phyloP scores from a whole-genome alignment of 805 yeast species.

The Zygotorulaspora chibaensis region DNA sequence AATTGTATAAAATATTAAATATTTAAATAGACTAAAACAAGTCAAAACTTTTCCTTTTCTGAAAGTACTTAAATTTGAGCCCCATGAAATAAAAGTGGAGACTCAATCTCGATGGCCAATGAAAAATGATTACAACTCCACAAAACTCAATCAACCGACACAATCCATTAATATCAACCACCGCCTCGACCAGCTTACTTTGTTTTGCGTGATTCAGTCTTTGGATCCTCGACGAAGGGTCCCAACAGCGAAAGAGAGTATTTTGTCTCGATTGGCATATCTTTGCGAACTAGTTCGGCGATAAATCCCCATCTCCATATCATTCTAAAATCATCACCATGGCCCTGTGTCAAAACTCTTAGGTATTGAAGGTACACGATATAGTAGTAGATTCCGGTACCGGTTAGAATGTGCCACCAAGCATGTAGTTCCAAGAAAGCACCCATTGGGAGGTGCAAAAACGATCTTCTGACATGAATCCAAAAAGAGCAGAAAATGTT shows the following conservation, averaged over 20 bases:
- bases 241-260: constrained; percentile 21
- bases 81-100: too few relatives aligned
- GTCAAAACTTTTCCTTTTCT: too few relatives aligned
- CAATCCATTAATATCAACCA: too few relatives aligned
- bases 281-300: constrained; percentile 43
- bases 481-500: constrained; percentile 68
- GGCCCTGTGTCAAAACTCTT: constrained; percentile 58
- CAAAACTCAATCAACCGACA: not conserved
- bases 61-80: too few relatives aligned
- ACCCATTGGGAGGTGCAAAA: constrained; percentile 77
- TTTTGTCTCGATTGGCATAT: constrained; percentile 19
- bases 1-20: too few relatives aligned
- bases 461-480: constrained; percentile 51
- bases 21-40: too few relatives aligned
- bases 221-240: constrained; percentile 5
- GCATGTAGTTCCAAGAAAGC: constrained; percentile 87
- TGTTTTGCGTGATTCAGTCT: constrained; percentile 8
- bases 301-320: constrained; percentile 56
- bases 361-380: constrained; percentile 74
- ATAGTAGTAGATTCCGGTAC: constrained; percentile 82
- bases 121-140: not conserved
- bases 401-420: constrained; percentile 94
- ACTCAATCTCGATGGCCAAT: too few relatives aligned
- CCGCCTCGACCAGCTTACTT: constrained; percentile 1
- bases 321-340: constrained; percentile 51